Evolutionary conservation across 2,329 filamentous ascomycete genomes (phyloP).

Genomic region (Ilyonectria mors-panacis): DNA sequence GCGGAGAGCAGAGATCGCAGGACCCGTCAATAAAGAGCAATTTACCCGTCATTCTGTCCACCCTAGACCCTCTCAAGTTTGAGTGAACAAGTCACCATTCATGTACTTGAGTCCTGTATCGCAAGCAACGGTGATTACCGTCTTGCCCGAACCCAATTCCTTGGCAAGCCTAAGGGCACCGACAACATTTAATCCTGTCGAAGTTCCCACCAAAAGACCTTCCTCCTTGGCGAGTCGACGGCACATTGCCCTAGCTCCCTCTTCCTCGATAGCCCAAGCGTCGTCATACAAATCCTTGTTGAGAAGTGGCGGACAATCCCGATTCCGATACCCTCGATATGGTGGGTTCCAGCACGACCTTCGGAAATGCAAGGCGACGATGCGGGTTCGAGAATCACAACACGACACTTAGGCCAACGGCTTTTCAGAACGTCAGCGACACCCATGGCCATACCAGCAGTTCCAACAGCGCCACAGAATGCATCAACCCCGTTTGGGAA

Average conservation of each 20-base stretch:
- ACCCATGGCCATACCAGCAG: conserved; percentile 12
- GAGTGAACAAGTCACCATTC: not conserved
- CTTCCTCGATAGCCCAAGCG: not conserved
- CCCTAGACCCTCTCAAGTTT: not conserved
- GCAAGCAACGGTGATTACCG: conserved; percentile 13
- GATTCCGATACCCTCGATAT: conserved; percentile 2
- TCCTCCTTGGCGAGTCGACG: conserved; percentile 8
- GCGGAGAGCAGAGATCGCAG: too few relatives aligned
- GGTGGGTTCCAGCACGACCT: not conserved
- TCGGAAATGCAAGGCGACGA: not conserved
- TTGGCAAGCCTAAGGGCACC: conserved; percentile 7
- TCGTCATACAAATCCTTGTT: not conserved
- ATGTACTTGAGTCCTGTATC: conserved; percentile 24
- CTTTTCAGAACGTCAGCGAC: not conserved
- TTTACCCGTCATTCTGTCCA: not conserved
- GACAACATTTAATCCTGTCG: conserved; percentile 4
- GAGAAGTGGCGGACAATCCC: not conserved
- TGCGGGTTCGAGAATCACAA: conserved; percentile 3
- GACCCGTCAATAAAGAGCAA: too few relatives aligned
- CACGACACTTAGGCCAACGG: not conserved
- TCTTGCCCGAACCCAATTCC: conserved; percentile 16
- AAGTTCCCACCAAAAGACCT: conserved; percentile 8
- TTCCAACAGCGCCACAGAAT: conserved; percentile 8
- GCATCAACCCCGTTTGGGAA: conserved; percentile 9
- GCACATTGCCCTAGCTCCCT: conserved; percentile 4